phyloP scores from a whole-genome alignment of 2,329 filamentous ascomycete genomes.

The Colletotrichum phormii region DNA sequence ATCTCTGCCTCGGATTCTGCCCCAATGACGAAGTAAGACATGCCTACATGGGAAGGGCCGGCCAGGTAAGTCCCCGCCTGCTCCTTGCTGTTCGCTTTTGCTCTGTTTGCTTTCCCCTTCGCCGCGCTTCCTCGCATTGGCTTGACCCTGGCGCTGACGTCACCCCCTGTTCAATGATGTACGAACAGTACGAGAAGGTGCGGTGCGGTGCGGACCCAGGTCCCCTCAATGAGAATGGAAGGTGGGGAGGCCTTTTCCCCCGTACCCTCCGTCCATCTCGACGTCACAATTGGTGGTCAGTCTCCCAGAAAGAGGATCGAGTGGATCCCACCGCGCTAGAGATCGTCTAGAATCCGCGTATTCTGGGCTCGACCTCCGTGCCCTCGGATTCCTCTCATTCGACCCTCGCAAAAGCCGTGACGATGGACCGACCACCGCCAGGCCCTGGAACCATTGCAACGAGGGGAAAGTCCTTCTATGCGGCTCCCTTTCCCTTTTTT shows the following conservation, averaged over 20 bases:
- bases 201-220: too few species aligned
- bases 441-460: not conserved
- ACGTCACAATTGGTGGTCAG: constrained; percentile 31
- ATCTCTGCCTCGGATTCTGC: not conserved
- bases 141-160: constrained; percentile 20
- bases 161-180: constrained; percentile 11
- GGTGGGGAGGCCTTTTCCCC: not conserved
- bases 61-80: not conserved
- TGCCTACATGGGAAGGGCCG: not conserved
- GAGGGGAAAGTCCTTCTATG: not conserved
- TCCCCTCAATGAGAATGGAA: not conserved
- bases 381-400: constrained; percentile 19
- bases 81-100: not conserved
- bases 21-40: not conserved
- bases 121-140: not conserved
- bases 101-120: not conserved
- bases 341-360: constrained; percentile 33
- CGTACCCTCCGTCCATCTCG: not conserved
- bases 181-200: not conserved
- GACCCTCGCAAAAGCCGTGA: not conserved
- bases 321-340: constrained; percentile 21
- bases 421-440: not conserved
- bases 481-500: constrained; percentile 10
- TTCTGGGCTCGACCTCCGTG: constrained; percentile 21
- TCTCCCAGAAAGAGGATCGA: not conserved